Percentiles rank a stretch among this genome's conserved stretches.
These are phyloP conservation scores for Leucocoprinus leucothites DNA, from an alignment of 768 basidiomycete species.

Conservation along the genomic window DNA sequence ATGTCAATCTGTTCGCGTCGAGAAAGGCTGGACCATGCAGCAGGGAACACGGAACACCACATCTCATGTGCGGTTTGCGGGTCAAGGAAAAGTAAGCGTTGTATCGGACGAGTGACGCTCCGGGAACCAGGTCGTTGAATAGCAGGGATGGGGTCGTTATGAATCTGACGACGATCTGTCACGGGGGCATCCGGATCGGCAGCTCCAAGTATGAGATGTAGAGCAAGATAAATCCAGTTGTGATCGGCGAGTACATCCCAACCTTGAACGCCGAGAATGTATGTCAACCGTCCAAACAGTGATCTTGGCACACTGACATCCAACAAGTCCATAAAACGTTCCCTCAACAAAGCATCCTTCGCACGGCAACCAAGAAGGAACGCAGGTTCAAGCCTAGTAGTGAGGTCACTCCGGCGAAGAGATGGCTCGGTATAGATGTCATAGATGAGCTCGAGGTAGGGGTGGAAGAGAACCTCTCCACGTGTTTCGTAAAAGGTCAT, in stretches of 20 bases:
- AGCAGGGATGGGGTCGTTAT: slow-evolving; percentile 24
- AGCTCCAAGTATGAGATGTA: slow-evolving; percentile 81
- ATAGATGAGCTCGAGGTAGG: slow-evolving; percentile 86
- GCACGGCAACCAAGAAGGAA: slow-evolving; percentile 92
- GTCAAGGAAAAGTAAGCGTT: slow-evolving; percentile 82
- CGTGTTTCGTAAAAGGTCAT: slow-evolving; percentile 84
- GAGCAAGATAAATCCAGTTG: slow-evolving; percentile 91
- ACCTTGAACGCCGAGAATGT: slow-evolving; percentile 88
- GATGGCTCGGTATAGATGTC: slow-evolving; percentile 90
- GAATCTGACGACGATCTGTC: slow-evolving; percentile 38
- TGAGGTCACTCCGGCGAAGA: slow-evolving; percentile 89
- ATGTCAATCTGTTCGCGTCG: slow-evolving; percentile 86
- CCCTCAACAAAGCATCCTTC: slow-evolving; percentile 72
- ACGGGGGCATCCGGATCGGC: slow-evolving; percentile 40
- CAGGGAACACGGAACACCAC: slow-evolving; percentile 87
- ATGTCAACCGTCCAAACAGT: slow-evolving; percentile 77
- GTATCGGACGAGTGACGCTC: slow-evolving; percentile 69
- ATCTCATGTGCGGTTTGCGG: slow-evolving; percentile 71
- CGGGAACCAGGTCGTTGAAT: slow-evolving; percentile 38
- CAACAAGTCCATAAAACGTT: slow-evolving; percentile 85
- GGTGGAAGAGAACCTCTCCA: slow-evolving; percentile 73
- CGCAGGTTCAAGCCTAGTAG: slow-evolving; percentile 86
- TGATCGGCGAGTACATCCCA: slow-evolving; percentile 93
- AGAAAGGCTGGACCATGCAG: slow-evolving; percentile 81
- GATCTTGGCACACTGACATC: slow-evolving; percentile 87